phyloP scores from a whole-genome alignment of 2,329 filamentous ascomycete species.

The Alternaria triticina region DNA sequence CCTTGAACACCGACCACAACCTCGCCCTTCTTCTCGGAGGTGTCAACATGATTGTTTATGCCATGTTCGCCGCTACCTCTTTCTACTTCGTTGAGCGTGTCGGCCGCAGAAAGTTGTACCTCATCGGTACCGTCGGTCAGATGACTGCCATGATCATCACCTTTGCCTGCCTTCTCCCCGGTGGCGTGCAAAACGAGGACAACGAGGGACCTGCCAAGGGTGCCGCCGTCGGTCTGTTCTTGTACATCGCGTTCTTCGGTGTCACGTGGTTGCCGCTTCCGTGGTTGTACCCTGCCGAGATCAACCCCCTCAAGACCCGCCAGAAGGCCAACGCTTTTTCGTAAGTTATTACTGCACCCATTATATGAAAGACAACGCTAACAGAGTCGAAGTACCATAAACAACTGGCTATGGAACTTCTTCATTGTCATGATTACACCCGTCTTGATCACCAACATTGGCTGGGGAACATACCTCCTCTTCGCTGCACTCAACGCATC shows the following conservation, averaged over 20 bases:
- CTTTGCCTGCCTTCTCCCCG: slow-evolving; percentile 52
- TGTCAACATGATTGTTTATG: slow-evolving; percentile 63
- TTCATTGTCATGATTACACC: slow-evolving; percentile 54
- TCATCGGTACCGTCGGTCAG: slow-evolving; percentile 58
- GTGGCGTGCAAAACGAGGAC: not conserved
- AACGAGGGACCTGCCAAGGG: slow-evolving; percentile 51
- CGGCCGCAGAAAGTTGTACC: slow-evolving; percentile 55
- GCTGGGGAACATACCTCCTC: slow-evolving; percentile 53
- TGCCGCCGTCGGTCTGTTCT: slow-evolving; percentile 67
- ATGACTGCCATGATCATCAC: slow-evolving; percentile 54
- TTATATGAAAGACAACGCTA: no score
- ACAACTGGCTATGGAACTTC: slow-evolving; percentile 62
- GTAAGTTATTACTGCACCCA: no score
- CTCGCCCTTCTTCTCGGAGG: slow-evolving; percentile 55
- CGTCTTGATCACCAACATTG: slow-evolving; percentile 45
- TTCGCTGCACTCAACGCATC: slow-evolving; percentile 60
- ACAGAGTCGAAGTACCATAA: slow-evolving; percentile 46
- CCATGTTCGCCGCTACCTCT: slow-evolving; percentile 63
- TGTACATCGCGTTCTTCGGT: slow-evolving; percentile 73
- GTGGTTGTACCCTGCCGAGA: slow-evolving; percentile 62
- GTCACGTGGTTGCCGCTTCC: slow-evolving; percentile 70
- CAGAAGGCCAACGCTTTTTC: slow-evolving; percentile 63
- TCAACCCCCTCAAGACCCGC: slow-evolving; percentile 62
- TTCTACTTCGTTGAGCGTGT: slow-evolving; percentile 71
- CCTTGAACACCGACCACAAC: slow-evolving; percentile 57